These are phyloP conservation scores for Triticum timopheevii DNA, from an alignment of 176 grass and related monocot genomes.

Conservation along the genomic window DNA sequence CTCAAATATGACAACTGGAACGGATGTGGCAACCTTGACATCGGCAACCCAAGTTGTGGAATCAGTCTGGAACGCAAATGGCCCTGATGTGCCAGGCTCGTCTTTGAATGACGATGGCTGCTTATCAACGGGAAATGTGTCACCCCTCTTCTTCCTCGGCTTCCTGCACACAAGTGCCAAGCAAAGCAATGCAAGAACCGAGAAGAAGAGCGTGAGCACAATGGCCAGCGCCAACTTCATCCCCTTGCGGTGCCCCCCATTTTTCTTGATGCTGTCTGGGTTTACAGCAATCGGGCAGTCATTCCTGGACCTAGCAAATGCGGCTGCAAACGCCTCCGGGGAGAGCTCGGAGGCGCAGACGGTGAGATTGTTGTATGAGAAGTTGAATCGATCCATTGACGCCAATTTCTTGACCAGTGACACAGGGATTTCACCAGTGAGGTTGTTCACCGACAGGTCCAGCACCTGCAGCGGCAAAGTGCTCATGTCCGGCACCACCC, in stretches of 20 bases:
- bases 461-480: slow-evolving; percentile 42
- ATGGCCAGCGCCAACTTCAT: slow-evolving; percentile 58
- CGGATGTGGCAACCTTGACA: slow-evolving; percentile 84
- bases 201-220: slow-evolving; percentile 62
- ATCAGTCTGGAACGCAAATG: slow-evolving; percentile 82
- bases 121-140: slow-evolving; percentile 48
- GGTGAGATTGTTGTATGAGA: slow-evolving; percentile 98
- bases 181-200: slow-evolving; percentile 53
- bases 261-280: slow-evolving; percentile 47
- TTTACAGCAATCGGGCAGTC: slow-evolving; percentile 95
- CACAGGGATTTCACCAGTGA: slow-evolving; percentile 82
- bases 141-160: slow-evolving; percentile 46
- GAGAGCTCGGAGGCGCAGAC: slow-evolving; percentile 74
- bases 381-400: slow-evolving; percentile 71
- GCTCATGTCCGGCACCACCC: slow-evolving; percentile 68
- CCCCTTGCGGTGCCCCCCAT: slow-evolving; percentile 25
- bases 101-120: slow-evolving; percentile 58
- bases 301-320: slow-evolving; percentile 72
- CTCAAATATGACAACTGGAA: slow-evolving; percentile 93
- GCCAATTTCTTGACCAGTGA: slow-evolving; percentile 62
- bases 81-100: slow-evolving; percentile 65
- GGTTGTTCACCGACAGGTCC: slow-evolving; percentile 92
- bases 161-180: slow-evolving; percentile 42
- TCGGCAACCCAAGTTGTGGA: slow-evolving; percentile 91
- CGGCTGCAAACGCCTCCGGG: slow-evolving; percentile 44